Evolutionary conservation across 805 yeast genomes (phyloP).

Genomic region (Ogataea sp.): DNA sequence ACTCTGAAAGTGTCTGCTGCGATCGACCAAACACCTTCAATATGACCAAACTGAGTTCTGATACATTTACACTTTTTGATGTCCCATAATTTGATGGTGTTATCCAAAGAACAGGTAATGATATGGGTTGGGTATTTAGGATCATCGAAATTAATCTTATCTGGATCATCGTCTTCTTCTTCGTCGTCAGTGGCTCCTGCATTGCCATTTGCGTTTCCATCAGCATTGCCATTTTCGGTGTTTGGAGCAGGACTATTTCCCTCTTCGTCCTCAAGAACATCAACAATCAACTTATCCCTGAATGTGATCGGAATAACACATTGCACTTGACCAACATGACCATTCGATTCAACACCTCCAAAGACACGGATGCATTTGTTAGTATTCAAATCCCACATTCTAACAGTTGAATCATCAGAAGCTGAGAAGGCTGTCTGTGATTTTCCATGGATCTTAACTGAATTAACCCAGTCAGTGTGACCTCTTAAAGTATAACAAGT

Average conservation of each 20-base stretch:
- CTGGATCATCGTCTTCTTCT: constrained; percentile 11
- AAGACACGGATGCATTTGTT: constrained; percentile 74
- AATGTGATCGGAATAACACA: constrained; percentile 80
- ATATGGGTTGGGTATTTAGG: constrained; percentile 68
- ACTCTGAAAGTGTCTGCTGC: constrained; percentile 94
- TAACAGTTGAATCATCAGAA: constrained; percentile 83
- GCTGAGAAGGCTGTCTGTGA: constrained; percentile 79
- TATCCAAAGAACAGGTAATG: constrained; percentile 81
- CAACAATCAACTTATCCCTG: constrained; percentile 40
- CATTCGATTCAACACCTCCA: constrained; percentile 64
- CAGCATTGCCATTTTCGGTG: background rate
- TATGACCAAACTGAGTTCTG: constrained; percentile 94
- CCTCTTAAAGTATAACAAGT: constrained; percentile 91
- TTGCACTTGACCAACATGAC: constrained; percentile 93
- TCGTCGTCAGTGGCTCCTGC: constrained; percentile 7
- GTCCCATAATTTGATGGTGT: constrained; percentile 91
- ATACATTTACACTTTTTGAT: constrained; percentile 79
- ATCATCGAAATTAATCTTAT: constrained; percentile 13
- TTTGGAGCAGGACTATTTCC: constrained; percentile 6
- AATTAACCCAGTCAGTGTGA: constrained; percentile 86
- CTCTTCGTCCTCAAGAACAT: constrained; percentile 17
- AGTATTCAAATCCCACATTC: constrained; percentile 89
- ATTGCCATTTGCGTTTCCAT: constrained; percentile 5
- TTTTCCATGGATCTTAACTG: constrained; percentile 76
- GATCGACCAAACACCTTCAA: constrained; percentile 97